Base-by-base conservation (phyloP, 2,329 filamentous ascomycete genomes). In the Penicillium italicum region DNA sequence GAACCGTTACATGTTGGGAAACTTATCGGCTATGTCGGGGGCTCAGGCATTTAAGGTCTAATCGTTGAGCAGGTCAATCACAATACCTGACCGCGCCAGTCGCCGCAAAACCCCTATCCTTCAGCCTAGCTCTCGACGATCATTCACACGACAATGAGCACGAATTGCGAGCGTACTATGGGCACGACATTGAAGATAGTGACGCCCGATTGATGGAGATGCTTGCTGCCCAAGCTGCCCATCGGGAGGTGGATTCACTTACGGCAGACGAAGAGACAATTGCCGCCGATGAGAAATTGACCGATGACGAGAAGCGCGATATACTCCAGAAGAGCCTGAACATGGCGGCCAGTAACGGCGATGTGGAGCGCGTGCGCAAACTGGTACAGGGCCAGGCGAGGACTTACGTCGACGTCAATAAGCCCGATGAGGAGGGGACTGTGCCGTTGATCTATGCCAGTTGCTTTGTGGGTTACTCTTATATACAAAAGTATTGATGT, bases 391-490 rank as follows among this genome's bases (percentile, higher is more conserved):
- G 91, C 18, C 85, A 85, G 55, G 88, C 89, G 14, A 89, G 85
- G 66, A 73, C 83, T 10, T 91, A 86, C 68, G 82, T 97, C 56
- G 88, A 97, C 72, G 83, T 97, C 62, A 90, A 99, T 74, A 86
- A 87, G 54, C 83, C 90, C 12, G 94, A 99, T 71, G 90, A 96
- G 66, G 94, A 99, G 71, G 94, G 94, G 16, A 97, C 94, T 1
- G 90, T 92, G n/a, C 91, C 94, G 2, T 77, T 99, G 61, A 96
- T 99, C 58, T 99, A 99, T 73, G 94, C 94, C 12, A 96, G 92
- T 78, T 99, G 94, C 71, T 99, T 99, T 80, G 92, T 91, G 74
- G 73, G 87, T 52, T 49, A 34, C 44, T 50, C 22, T 50, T 55
- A 48, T 40, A 42, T 36, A 49, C 28, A 50, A 53, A 37, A 5